Evolutionary conservation across 1,139 yeast species (phyloP), one percentile per base, ranked within the genome.

Genomic region (Kurtzmaniella quercitrusa): DNA sequence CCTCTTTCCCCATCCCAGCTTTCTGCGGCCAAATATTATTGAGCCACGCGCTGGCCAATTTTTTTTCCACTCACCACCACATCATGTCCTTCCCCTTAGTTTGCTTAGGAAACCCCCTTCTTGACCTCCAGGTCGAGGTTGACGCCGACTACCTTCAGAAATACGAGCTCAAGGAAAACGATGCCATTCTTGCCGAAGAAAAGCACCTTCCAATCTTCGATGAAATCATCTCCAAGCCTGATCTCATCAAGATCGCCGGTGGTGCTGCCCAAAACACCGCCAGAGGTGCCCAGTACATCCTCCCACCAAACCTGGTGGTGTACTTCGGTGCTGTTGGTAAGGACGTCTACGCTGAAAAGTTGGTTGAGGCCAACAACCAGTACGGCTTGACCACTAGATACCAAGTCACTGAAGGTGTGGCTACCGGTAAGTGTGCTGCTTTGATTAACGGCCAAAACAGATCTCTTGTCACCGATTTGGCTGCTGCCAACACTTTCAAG

Each of bases 211-310:
- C 91, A 46, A 87, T 93, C 63, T 93, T 75, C 65, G 84, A 79
- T 47, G 98, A 91, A 68, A 77, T 86, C 54, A 70, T 88, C 51
- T 66, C 74, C 43, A 71, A 73, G 63, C 73, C 78, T 38, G 80
- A 75, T 50, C 82, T 87, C 54, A 79, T 81, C 60, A 70, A 82
- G 51, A 81, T 93, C 56, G 98, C 99, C 49, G 99, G 99, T 56
- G 99, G 99, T 65, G 98, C 99, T 56, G 98, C 98, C 48, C 99
- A 93, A 73, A 93, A 93, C 74, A 84, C 98, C 51, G 97, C 98
- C 48, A 83, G 99, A 73, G 99, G 96, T 61, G 98, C 98, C 43
- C 97, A 93, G 63, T 91, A 89, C 71, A 70, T 89, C 51, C 76
- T 94, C 46, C 96, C 98, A 48, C 69, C 75, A 41, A 68, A 82